A percentile compares a stretch with the other conserved stretches of the same genome.
Evolutionary conservation across 2,329 filamentous ascomycete genomes (phyloP).

Genomic region (Verticillium longisporum): DNA sequence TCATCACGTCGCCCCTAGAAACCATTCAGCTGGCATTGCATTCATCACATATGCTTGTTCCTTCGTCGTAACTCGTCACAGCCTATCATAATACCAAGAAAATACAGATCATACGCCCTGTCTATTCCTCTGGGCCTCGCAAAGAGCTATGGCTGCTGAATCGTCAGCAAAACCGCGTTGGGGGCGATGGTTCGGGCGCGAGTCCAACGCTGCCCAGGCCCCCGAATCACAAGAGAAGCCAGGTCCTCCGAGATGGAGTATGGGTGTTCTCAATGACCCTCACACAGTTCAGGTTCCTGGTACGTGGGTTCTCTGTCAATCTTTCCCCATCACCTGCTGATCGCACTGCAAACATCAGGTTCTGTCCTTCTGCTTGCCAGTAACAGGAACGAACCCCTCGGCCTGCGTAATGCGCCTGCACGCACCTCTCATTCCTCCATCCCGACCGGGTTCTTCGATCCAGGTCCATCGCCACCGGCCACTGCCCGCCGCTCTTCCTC

Average conservation of each 20-base stretch:
- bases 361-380: conserved; percentile 51
- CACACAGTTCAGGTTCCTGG: conserved; percentile 83
- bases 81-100: background rate
- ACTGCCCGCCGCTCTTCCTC: conserved; percentile 5
- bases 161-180: conserved; percentile 5
- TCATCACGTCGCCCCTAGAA: background rate
- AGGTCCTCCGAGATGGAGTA: conserved; percentile 40
- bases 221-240: conserved; percentile 1
- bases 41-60: background rate
- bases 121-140: background rate
- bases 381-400: conserved; percentile 52
- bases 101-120: background rate
- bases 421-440: conserved; percentile 53
- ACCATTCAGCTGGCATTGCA: background rate
- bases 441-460: conserved; percentile 31
- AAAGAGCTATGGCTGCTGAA: conserved; percentile 1
- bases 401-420: conserved; percentile 48
- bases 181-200: conserved; percentile 6
- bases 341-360: conserved; percentile 26
- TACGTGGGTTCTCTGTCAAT: conserved; percentile 27
- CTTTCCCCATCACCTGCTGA: background rate
- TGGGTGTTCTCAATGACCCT: conserved; percentile 80
- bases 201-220: conserved; percentile 1
- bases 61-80: background rate
- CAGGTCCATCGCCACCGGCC: conserved; percentile 8